A percentile compares a stretch with the other conserved stretches of the same genome.
phyloP scores from a whole-genome alignment of 2,329 filamentous ascomycete species.

The Pseudogymnoascus sp. region DNA sequence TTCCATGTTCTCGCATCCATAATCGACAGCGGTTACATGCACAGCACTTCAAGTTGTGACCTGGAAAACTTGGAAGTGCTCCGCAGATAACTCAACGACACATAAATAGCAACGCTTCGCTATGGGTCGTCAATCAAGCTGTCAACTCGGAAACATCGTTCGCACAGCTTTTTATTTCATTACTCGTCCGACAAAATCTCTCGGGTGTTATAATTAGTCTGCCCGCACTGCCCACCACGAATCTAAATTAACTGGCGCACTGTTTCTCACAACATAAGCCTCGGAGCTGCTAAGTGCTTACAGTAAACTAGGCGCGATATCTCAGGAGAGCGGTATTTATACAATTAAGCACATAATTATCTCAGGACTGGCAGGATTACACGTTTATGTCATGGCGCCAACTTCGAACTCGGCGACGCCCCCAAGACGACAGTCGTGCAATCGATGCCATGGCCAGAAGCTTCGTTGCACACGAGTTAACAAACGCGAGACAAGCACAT shows the following conservation, averaged over 20 bases:
- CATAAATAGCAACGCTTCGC: neutral
- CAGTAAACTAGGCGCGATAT: neutral
- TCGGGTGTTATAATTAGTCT: neutral
- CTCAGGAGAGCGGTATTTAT: neutral
- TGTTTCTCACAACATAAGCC: neutral
- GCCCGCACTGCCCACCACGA: neutral
- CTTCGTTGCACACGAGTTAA: neutral
- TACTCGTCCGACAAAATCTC: neutral
- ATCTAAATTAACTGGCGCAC: neutral
- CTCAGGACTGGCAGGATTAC: neutral
- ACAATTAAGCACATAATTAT: neutral
- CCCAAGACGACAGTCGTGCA: neutral
- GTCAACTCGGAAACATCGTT: neutral
- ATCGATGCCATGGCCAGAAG: neutral
- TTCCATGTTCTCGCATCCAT: neutral
- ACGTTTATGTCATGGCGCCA: neutral
- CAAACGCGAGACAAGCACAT: neutral
- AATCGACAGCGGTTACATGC: neutral
- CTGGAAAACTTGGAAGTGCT: neutral
- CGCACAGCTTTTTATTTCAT: neutral
- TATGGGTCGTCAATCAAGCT: neutral
- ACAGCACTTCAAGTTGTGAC: neutral
- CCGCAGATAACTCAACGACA: neutral
- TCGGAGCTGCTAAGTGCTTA: neutral
- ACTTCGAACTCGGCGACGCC: neutral